Evolutionary conservation across 2,329 filamentous ascomycete genomes (phyloP).

Genomic region (Cladophialophora immunda): DNA sequence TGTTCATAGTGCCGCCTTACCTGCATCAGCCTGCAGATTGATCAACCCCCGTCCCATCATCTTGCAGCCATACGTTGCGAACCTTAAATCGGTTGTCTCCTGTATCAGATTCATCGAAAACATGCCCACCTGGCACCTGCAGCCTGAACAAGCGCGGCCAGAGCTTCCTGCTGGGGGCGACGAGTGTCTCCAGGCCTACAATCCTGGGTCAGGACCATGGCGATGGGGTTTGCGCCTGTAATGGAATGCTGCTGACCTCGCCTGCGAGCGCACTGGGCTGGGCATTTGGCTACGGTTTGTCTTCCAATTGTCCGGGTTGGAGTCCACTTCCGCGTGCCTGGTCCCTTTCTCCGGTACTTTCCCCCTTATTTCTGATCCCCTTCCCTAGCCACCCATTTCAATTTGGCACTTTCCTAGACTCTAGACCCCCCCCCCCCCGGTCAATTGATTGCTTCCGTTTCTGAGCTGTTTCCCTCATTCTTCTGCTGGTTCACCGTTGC

Average conservation of each 20-base stretch:
- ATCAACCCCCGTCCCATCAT: slow-evolving; percentile 22
- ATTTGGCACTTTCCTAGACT: slow-evolving; percentile 22
- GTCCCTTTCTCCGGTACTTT: slow-evolving; percentile 31
- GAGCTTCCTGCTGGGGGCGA: background rate
- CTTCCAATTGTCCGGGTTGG: slow-evolving; percentile 11
- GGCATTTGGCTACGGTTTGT: slow-evolving; percentile 9
- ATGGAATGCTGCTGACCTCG: slow-evolving; percentile 11
- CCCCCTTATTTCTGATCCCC: slow-evolving; percentile 39
- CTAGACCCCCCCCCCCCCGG: slow-evolving; percentile 11
- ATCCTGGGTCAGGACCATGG: slow-evolving; percentile 3
- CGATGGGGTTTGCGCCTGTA: background rate
- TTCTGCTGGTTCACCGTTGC: slow-evolving; percentile 18
- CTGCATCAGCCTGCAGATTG: slow-evolving; percentile 26
- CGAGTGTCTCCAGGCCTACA: slow-evolving; percentile 4
- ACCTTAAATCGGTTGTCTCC: slow-evolving; percentile 20
- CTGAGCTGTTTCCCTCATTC: slow-evolving; percentile 33
- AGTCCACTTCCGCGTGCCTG: slow-evolving; percentile 19
- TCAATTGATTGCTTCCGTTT: slow-evolving; percentile 15
- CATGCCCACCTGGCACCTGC: background rate
- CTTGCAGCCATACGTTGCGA: slow-evolving; percentile 22
- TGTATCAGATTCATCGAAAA: slow-evolving; percentile 20
- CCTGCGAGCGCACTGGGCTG: background rate
- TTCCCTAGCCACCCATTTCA: slow-evolving; percentile 36
- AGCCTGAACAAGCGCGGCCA: slow-evolving; percentile 1
- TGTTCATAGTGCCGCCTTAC: slow-evolving; percentile 19